Base-by-base conservation (phyloP, 1,284 basidiomycete genomes). In the Tilletiopsis washingtonensis region DNA sequence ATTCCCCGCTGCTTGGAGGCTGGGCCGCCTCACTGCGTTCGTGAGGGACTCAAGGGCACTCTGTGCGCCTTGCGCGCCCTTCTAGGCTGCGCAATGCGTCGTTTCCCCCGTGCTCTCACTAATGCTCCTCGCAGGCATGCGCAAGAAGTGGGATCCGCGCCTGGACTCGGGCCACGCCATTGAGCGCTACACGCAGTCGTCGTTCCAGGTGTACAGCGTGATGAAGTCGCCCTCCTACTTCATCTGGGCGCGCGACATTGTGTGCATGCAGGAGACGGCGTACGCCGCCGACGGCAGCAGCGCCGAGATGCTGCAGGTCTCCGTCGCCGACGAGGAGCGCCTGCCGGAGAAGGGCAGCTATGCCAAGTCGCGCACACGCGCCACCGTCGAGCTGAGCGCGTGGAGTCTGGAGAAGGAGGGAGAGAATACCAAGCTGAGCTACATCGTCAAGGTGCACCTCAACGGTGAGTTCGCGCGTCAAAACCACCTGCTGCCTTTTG, bases 191-290 rank as follows among this genome's bases (percentile, higher is more conserved):
- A 24, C 40, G 36, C 51, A 40, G 27, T 38, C 45, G 21, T 46
- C 45, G 17, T 59, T 49, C 48, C 38, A 52, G 26, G 61, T 69
- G 47, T 69, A 69, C 57, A 60, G 58, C 26, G 57, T 62, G 42
- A 54, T 66, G 51, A 67, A 67, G 54, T 59, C 58, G 17, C 64
- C 64, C 5, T 58, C 54, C 9, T 67, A 65, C 59, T 67, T 69
- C 44, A 56, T 69, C 20, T 69, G 64, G 64, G 60, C 65, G 6
- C 45, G 67, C 19, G 67, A 69, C 58, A 66, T 69, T 43, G 60
- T 56, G 9, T 65, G 62, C 43, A 51, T 67, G 5, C 67, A 69
- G 54, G 56, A 67, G 40, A 61, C 64, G 53, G 40, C 43, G 12
- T 40, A 57, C 39, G 40, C 37, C 37, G 42, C 54, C 24, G 26